Percentiles rank a stretch among this genome's conserved stretches.
These are phyloP conservation scores for Zygosaccharomyces pseudorouxii DNA, from an alignment of 805 yeast species.

Conservation along the genomic window DNA sequence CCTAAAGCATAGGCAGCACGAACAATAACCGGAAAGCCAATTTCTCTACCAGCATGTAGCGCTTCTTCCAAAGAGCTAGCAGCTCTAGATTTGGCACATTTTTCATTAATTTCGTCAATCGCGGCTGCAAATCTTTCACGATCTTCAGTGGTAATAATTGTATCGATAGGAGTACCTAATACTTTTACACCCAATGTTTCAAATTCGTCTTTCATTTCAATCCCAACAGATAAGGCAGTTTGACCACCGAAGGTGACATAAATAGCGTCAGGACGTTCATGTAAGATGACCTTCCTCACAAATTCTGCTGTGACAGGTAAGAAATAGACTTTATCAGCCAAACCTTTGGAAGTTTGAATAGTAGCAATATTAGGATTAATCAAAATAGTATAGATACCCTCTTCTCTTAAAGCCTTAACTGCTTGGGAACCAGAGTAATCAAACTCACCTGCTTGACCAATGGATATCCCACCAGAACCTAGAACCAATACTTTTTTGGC, in stretches of 20 bases:
- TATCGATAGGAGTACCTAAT: constrained; percentile 93
- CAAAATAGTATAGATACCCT: constrained; percentile 91
- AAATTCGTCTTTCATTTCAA: constrained; percentile 90
- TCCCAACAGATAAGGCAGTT: constrained; percentile 95
- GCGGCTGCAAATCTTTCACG: constrained; percentile 93
- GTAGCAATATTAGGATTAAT: constrained; percentile 98
- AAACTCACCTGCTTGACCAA: constrained; percentile 99
- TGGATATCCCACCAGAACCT: constrained; percentile 97
- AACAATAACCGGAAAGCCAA: constrained; percentile 92
- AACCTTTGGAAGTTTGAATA: constrained; percentile 94
- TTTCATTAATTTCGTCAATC: constrained; percentile 91
- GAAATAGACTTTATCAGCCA: constrained; percentile 97
- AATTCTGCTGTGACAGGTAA: constrained; percentile 97
- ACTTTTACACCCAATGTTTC: constrained; percentile 85
- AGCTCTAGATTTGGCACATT: constrained; percentile 90
- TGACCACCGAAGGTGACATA: constrained; percentile 98
- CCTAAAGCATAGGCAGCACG: constrained; percentile 98
- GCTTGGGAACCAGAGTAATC: constrained; percentile 99
- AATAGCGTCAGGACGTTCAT: constrained; percentile 96
- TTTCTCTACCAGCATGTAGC: constrained; percentile 71
- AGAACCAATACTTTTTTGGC: constrained; percentile 90
- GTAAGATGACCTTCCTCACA: constrained; percentile 89
- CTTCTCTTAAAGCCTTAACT: constrained; percentile 96
- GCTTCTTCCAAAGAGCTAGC: constrained; percentile 81
- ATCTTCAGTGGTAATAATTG: constrained; percentile 96